Evolutionary conservation across 441 rosid species (phyloP), one percentile per base, ranked within the genome.

Genomic region (Brassica hybrid): DNA sequence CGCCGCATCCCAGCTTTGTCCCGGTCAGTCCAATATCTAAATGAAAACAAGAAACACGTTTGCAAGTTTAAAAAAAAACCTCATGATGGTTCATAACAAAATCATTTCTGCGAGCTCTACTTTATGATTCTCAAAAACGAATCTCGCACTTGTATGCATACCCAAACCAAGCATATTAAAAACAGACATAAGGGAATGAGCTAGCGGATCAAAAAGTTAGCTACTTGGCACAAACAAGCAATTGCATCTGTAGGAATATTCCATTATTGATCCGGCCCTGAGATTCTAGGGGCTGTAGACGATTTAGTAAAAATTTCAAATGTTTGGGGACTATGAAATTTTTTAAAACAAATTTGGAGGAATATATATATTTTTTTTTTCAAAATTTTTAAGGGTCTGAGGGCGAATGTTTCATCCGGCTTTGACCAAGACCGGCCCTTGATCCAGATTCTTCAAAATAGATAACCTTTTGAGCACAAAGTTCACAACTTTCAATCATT

Each of bases 1-100:
- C 99, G 2, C 99, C 98, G 5, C 98, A 95, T 45, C 98, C 99
- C 7, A 95, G 98, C 82, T 95, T 95, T 34, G 99, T 93, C 78
- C 99, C 97, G 3, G 89, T 87, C 79, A 91, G 68, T 68, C 99
- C 93, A 9, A 81, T 67, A 21, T 87, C 99, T 95, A 73, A 67
- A 50, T 52, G 19, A 3, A 58, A 73, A 69, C 67, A 72, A 36
- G 2, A 73, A 73, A 72, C 72, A 8, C 34, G 0, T 65, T 7
- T 18, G 11, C 34, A 64, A 68, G 14, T 69, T n/a, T 0, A 1
- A 0, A 10, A 38, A 41, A 11, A 41, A 41, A 36, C 54, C 11
- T 18, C 65, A 57, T 56, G 34, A 69, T 52, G 17, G 11, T 30
- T 25, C 6, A 16, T 3, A 59, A 38, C 65, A 36, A 27, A n/a